Percentiles rank a stretch among this genome's conserved stretches.
phyloP scores from a whole-genome alignment of 306 rosid species.

The Macrotyloma uniflorum region DNA sequence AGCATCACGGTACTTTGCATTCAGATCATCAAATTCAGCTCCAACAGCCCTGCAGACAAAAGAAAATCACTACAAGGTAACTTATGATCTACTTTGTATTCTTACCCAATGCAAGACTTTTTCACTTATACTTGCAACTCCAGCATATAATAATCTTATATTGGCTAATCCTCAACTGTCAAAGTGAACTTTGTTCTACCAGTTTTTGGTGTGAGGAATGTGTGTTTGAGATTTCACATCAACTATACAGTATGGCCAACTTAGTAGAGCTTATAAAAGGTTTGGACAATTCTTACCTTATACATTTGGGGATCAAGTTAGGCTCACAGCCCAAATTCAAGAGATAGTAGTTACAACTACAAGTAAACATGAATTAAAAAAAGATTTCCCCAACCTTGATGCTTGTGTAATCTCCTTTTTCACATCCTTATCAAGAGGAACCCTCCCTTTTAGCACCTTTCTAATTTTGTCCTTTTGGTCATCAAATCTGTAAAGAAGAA shows the following conservation, averaged over 20 bases:
- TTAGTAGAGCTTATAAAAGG: background rate
- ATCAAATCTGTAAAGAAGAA: constrained; percentile 61
- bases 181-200: background rate
- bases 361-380: background rate
- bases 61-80: constrained; percentile 29
- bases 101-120: background rate
- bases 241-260: background rate
- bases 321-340: background rate
- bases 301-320: background rate
- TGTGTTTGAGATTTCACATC: background rate
- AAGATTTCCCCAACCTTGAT: constrained; percentile 60
- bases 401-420: constrained; percentile 75
- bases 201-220: background rate
- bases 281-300: background rate
- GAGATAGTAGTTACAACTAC: background rate
- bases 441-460: constrained; percentile 84
- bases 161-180: background rate
- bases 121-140: background rate
- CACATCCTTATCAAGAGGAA: constrained; percentile 89
- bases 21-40: constrained; percentile 73
- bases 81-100: background rate
- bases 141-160: background rate
- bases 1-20: constrained; percentile 70
- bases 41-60: constrained; percentile 57
- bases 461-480: constrained; percentile 79